Evolutionary conservation across 108 stramenopile species (phyloP).

Genomic region (Fistulifera pelliculosa): DNA sequence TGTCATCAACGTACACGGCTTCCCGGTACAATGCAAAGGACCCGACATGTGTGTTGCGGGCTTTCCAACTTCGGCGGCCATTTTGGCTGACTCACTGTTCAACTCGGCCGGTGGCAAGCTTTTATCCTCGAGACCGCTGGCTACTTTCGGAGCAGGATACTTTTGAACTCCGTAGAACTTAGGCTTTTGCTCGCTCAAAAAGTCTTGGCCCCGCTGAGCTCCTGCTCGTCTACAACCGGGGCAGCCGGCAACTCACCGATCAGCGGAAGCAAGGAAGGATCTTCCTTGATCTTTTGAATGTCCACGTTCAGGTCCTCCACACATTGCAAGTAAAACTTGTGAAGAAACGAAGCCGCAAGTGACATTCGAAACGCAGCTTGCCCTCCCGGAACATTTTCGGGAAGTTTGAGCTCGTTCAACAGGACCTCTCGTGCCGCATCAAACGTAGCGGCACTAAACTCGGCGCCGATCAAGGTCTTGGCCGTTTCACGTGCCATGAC

Average conservation of each 20-base stretch:
- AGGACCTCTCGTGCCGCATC: constrained; percentile 48
- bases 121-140: constrained; percentile 53
- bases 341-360: constrained; percentile 78
- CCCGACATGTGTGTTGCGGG: constrained; percentile 72
- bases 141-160: constrained; percentile 66
- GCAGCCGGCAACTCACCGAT: constrained; percentile 25
- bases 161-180: constrained; percentile 63
- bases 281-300: constrained; percentile 17
- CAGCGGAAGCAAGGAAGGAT: constrained; percentile 17
- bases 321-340: constrained; percentile 74
- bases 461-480: constrained; percentile 45
- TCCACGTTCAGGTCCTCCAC: constrained; percentile 48
- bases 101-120: constrained; percentile 15
- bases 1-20: constrained; percentile 87
- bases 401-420: constrained; percentile 67
- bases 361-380: constrained; percentile 87
- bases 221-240: constrained; percentile 32
- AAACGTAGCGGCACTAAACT: constrained; percentile 52
- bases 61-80: constrained; percentile 57
- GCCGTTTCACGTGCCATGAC: constrained; percentile 64
- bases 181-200: constrained; percentile 71
- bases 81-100: constrained; percentile 1
- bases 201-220: constrained; percentile 48
- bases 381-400: constrained; percentile 81
- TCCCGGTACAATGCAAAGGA: constrained; percentile 89